These are phyloP conservation scores for Aureobasidium sp. DNA, from an alignment of 2,329 filamentous ascomycete genomes.

Conservation along the genomic window DNA sequence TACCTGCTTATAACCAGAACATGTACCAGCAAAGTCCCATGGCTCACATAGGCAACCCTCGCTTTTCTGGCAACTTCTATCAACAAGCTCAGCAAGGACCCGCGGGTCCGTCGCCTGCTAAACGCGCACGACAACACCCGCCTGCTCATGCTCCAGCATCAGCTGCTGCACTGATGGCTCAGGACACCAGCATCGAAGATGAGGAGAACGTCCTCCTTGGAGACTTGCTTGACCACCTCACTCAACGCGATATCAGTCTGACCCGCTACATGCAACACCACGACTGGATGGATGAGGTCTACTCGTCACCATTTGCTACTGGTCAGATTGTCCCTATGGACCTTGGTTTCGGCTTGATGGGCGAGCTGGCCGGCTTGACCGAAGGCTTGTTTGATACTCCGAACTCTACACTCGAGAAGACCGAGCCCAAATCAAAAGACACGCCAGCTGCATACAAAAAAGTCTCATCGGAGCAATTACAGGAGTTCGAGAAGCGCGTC, in stretches of 20 bases:
- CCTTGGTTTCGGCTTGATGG: constrained; percentile 70
- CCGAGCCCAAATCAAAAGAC: constrained; percentile 31
- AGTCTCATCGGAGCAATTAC: constrained; percentile 68
- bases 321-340: constrained; percentile 81
- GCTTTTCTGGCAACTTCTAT: constrained; percentile 19
- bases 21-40: constrained; percentile 20
- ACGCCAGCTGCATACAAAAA: constrained; percentile 29
- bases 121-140: constrained; percentile 36
- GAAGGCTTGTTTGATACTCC: constrained; percentile 73
- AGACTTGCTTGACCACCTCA: constrained; percentile 84
- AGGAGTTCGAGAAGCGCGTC: constrained; percentile 76
- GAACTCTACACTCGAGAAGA: constrained; percentile 19
- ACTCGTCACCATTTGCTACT: constrained; percentile 82
- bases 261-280: constrained; percentile 90
- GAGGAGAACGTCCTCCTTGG: constrained; percentile 83
- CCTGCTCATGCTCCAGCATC: constrained; percentile 38
- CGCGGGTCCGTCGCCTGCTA: constrained; percentile 38
- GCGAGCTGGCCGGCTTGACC: constrained; percentile 73
- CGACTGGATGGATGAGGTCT: constrained; percentile 97
- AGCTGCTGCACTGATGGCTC: constrained; percentile 32
- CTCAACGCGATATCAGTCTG: constrained; percentile 80
- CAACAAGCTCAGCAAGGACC: constrained; percentile 17
- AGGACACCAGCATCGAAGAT: constrained; percentile 61
- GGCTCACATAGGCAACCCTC: constrained; percentile 19
- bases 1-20: constrained; percentile 4